Evolutionary conservation across 2,329 filamentous ascomycete species (phyloP).

Genomic region (Blastomyces gilchristii): DNA sequence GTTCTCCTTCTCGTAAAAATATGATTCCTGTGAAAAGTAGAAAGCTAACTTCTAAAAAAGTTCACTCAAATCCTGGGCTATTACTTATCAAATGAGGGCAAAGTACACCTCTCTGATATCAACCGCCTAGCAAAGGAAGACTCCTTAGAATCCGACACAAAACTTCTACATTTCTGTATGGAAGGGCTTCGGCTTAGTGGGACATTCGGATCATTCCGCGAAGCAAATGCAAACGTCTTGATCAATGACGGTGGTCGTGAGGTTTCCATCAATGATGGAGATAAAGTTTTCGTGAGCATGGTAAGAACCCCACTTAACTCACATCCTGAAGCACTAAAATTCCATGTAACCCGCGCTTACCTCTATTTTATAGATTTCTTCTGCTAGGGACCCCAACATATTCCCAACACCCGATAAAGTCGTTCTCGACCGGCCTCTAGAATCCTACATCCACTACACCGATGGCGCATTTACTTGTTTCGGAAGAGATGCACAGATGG

Average conservation of each 20-base stretch:
- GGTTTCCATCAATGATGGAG: conserved; percentile 35
- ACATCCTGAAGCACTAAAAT: conserved; percentile 37
- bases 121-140: conserved; percentile 29
- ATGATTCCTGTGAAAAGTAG: neutral
- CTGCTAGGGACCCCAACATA: conserved; percentile 31
- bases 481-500: conserved; percentile 33
- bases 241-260: conserved; percentile 30
- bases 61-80: conserved; percentile 38
- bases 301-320: conserved; percentile 27
- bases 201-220: conserved; percentile 51
- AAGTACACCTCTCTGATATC: conserved; percentile 36
- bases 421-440: conserved; percentile 33
- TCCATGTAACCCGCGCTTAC: conserved; percentile 50
- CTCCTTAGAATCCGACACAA: conserved; percentile 23
- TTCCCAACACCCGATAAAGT: conserved; percentile 34
- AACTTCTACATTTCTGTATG: conserved; percentile 20
- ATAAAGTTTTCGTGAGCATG: conserved; percentile 46
- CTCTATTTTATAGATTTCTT: conserved; percentile 20
- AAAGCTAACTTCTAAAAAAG: conserved; percentile 52
- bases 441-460: conserved; percentile 37
- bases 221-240: conserved; percentile 30
- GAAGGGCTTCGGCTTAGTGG: conserved; percentile 21
- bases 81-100: conserved; percentile 35
- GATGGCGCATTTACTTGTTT: conserved; percentile 41
- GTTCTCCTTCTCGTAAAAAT: conserved; percentile 50